Conservation (phyloP, 176 grass and related monocot genomes). For the Cenchrus purpureus region DNA sequence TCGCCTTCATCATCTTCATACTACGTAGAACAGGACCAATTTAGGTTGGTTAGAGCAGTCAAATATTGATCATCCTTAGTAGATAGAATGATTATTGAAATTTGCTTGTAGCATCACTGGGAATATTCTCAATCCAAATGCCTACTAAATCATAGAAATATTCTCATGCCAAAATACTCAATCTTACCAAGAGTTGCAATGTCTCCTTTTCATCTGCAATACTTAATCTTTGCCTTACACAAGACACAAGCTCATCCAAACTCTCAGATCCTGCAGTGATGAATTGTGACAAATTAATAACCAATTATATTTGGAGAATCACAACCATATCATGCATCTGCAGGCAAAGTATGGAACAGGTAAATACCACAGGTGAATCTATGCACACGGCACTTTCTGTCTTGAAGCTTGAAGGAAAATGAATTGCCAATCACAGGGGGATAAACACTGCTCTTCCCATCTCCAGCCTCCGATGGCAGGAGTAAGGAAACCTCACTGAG, state of each 20-base stretch:
- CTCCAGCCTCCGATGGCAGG: conserved; percentile 74
- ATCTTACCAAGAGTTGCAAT: conserved; percentile 85
- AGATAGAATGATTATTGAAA: conserved; percentile 22
- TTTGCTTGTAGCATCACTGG: neutral
- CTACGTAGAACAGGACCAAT: conserved; percentile 49
- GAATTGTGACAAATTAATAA: conserved; percentile 37
- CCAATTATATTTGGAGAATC: conserved; percentile 16
- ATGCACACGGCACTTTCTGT: conserved; percentile 75
- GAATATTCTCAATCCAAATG: neutral
- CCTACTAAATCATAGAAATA: conserved; percentile 6
- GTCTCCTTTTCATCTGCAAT: conserved; percentile 54
- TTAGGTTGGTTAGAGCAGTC: conserved; percentile 12
- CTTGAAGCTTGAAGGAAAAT: conserved; percentile 89
- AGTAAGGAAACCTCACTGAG: conserved; percentile 78
- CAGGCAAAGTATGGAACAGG: conserved; percentile 32
- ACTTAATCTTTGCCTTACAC: conserved; percentile 68
- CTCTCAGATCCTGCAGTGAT: conserved; percentile 60
- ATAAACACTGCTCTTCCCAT: conserved; percentile 66
- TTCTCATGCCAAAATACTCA: conserved; percentile 27
- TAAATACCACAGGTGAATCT: conserved; percentile 84
- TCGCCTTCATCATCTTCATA: conserved; percentile 99
- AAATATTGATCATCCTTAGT: neutral
- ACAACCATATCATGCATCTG: conserved; percentile 3
- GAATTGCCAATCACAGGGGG: conserved; percentile 78
- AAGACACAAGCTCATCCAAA: conserved; percentile 68